Conservation (phyloP, 2,329 filamentous ascomycete genomes). For the Macrophomina tecta region DNA sequence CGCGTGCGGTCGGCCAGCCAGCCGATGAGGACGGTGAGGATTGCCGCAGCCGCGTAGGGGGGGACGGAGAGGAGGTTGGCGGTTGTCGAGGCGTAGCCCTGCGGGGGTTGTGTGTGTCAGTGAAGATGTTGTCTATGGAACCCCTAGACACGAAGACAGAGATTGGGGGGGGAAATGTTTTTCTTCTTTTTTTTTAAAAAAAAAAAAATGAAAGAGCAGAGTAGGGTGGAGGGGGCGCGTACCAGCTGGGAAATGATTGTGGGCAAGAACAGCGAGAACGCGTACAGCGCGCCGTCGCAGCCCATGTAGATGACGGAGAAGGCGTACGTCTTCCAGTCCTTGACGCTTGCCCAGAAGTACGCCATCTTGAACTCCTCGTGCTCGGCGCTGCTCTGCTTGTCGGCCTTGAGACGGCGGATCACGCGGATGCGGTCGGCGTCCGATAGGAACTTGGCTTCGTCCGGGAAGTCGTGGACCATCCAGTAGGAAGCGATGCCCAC, state of each 20-base stretch:
- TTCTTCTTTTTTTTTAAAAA: not conserved
- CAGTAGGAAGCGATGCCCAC: slow-evolving; percentile 74
- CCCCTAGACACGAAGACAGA: too few relatives aligned
- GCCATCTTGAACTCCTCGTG: slow-evolving; percentile 76
- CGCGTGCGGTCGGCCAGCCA: slow-evolving; percentile 77
- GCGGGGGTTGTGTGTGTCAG: not conserved
- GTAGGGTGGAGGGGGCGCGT: not conserved
- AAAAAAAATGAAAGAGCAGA: not conserved
- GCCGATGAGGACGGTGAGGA: slow-evolving; percentile 72
- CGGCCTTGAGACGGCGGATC: slow-evolving; percentile 70
- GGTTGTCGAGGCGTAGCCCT: slow-evolving; percentile 62
- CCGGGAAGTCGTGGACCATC: slow-evolving; percentile 84
- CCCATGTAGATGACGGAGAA: slow-evolving; percentile 82
- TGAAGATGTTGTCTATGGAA: too few relatives aligned
- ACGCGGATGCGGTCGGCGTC: slow-evolving; percentile 74
- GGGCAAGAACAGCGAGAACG: slow-evolving; percentile 79
- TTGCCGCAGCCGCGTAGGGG: slow-evolving; percentile 73
- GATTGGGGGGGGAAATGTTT: too few relatives aligned
- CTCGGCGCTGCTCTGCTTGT: slow-evolving; percentile 76
- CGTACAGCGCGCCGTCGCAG: slow-evolving; percentile 72
- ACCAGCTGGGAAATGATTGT: slow-evolving; percentile 70
- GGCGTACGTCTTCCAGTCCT: slow-evolving; percentile 84
- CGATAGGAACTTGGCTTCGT: slow-evolving; percentile 74
- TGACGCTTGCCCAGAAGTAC: slow-evolving; percentile 74
- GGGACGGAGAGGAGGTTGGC: slow-evolving; percentile 78